Percentiles rank a stretch among this genome's conserved stretches.
phyloP scores from a whole-genome alignment of 805 yeast genomes.

The Candida succiphila region DNA sequence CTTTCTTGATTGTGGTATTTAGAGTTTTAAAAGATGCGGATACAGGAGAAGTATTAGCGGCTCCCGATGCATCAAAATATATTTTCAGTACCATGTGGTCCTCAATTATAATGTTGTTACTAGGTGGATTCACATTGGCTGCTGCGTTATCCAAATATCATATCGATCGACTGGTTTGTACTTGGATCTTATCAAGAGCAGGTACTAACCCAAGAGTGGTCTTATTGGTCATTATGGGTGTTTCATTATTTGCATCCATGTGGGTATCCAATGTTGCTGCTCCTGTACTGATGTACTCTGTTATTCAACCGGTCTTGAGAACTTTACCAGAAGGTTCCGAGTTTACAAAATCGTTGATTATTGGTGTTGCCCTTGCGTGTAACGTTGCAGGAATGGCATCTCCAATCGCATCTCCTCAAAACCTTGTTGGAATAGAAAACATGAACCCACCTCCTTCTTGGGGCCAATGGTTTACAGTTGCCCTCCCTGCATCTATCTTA shows the following conservation, averaged over 20 bases:
- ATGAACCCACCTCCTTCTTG: conserved; percentile 82
- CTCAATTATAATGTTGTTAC: conserved; percentile 76
- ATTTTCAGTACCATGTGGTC: conserved; percentile 91
- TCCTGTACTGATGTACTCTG: conserved; percentile 86
- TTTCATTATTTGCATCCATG: conserved; percentile 80
- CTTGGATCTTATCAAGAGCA: conserved; percentile 69
- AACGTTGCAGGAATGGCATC: conserved; percentile 96
- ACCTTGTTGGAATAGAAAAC: conserved; percentile 78
- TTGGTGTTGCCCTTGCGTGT: conserved; percentile 90
- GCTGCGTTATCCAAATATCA: conserved; percentile 90
- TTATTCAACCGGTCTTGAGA: conserved; percentile 81
- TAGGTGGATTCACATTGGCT: conserved; percentile 93
- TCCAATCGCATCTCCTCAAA: conserved; percentile 96
- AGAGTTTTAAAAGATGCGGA: conserved; percentile 54
- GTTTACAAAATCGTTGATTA: conserved; percentile 72
- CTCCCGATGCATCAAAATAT: conserved; percentile 65
- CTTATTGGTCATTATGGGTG: conserved; percentile 72
- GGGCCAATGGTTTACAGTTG: conserved; percentile 89
- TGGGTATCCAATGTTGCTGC: conserved; percentile 98
- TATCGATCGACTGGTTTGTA: conserved; percentile 78
- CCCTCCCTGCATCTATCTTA: conserved; percentile 68
- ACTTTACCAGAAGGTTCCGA: conserved; percentile 71
- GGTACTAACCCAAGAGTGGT: conserved; percentile 80
- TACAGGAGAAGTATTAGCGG: conserved; percentile 40
- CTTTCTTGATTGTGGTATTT: conserved; percentile 66